These are phyloP conservation scores for Metarhizium guizhouense DNA, from an alignment of 2,329 filamentous ascomycete genomes.

Conservation along the genomic window DNA sequence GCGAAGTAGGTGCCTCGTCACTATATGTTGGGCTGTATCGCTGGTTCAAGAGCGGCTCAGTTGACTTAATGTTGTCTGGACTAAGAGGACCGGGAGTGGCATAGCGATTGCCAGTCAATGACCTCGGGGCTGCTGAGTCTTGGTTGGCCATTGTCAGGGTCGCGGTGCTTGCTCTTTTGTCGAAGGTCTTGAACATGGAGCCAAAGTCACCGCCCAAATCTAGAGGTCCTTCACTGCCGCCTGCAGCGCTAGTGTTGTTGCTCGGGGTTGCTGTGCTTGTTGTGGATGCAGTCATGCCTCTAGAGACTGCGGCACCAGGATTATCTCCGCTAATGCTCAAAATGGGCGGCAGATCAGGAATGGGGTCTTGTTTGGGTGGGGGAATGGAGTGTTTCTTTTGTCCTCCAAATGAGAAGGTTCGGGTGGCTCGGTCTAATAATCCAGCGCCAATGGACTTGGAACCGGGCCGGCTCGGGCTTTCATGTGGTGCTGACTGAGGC, in stretches of 20 bases:
- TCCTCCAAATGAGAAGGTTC: conserved; percentile 52
- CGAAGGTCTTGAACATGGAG: conserved; percentile 46
- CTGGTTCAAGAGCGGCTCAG: conserved; percentile 38
- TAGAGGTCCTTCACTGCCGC: conserved; percentile 18
- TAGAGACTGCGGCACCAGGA: conserved; percentile 25
- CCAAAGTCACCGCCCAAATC: conserved; percentile 51
- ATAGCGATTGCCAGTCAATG: conserved; percentile 36
- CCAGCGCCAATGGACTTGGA: conserved; percentile 40
- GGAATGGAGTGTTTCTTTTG: conserved; percentile 37
- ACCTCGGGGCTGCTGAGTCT: conserved; percentile 28
- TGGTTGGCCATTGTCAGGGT: conserved; percentile 37
- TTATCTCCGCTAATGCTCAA: conserved; percentile 23
- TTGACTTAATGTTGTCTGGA: conserved; percentile 33
- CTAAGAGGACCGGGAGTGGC: conserved; percentile 36
- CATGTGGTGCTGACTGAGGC: conserved; percentile 28
- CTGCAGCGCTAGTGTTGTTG: conserved; percentile 22
- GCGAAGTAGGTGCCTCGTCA: conserved; percentile 19
- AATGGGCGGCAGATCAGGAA: conserved; percentile 30
- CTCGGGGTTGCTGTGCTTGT: conserved; percentile 42
- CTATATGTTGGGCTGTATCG: conserved; percentile 40
- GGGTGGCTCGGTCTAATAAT: conserved; percentile 46
- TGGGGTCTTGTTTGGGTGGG: conserved; percentile 18
- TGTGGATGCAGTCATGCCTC: conserved; percentile 46
- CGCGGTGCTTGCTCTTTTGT: conserved; percentile 43
- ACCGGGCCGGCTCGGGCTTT: conserved; percentile 28